Conservation (phyloP, 306 rosid genomes). For the Oemleria cerasiformis region DNA sequence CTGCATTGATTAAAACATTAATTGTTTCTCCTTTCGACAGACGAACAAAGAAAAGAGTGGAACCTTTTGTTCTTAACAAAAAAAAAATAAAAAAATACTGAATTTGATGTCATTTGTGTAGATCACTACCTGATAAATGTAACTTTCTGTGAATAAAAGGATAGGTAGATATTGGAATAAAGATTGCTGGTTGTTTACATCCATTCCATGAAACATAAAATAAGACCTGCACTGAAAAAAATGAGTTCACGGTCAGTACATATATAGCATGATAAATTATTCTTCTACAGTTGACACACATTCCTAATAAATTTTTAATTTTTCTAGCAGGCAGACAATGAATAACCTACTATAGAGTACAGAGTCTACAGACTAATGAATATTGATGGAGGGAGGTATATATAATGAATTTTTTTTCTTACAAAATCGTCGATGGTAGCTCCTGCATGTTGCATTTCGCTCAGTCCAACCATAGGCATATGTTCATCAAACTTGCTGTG, state of each 20-base stretch:
- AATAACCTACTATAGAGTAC: neutral
- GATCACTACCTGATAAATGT: slow-evolving; percentile 73
- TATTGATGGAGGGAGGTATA: too few species aligned
- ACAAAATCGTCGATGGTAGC: slow-evolving; percentile 96
- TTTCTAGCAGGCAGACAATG: neutral
- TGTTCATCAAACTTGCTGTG: slow-evolving; percentile 36
- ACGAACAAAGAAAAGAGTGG: slow-evolving; percentile 15
- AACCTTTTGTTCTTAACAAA: neutral
- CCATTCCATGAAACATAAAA: slow-evolving; percentile 93
- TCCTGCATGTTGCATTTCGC: slow-evolving; percentile 77
- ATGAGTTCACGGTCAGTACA: neutral
- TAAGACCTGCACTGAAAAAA: slow-evolving; percentile 88
- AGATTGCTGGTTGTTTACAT: slow-evolving; percentile 55
- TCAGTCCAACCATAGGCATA: slow-evolving; percentile 59
- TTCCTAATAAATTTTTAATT: neutral
- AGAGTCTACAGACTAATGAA: slow-evolving; percentile 9
- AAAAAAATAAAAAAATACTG: slow-evolving; percentile 17
- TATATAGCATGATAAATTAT: too few species aligned
- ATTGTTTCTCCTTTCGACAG: neutral
- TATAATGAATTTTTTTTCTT: slow-evolving; percentile 30
- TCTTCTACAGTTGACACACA: too few species aligned
- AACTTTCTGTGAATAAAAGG: slow-evolving; percentile 85
- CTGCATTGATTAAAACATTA: neutral
- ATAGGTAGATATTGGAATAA: slow-evolving; percentile 70
- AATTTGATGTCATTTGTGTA: slow-evolving; percentile 15